Percentiles rank a stretch among this genome's conserved stretches.
These are phyloP conservation scores for Dipteronia sinensis DNA, from an alignment of 345 rosid species.

Conservation along the genomic window DNA sequence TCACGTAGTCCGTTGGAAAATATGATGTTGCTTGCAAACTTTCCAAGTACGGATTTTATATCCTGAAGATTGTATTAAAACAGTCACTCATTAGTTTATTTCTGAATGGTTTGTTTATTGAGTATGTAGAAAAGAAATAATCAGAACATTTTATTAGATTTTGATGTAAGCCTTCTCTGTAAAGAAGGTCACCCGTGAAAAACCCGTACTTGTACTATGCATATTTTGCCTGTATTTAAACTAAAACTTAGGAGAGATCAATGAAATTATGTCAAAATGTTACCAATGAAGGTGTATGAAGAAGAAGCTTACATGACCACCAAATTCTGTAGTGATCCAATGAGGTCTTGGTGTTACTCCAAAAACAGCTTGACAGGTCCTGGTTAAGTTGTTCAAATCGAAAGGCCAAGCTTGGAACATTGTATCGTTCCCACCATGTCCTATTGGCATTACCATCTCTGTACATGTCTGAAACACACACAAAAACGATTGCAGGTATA, in stretches of 20 bases:
- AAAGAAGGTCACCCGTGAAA: no score
- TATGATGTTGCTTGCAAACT: slow-evolving; percentile 56
- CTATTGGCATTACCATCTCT: slow-evolving; percentile 26
- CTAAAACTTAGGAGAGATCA: no score
- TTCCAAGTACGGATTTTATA: slow-evolving; percentile 37
- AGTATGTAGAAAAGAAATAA: background rate
- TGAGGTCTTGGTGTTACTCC: slow-evolving; percentile 20
- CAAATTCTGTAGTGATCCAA: slow-evolving; percentile 36
- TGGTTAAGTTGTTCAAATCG: slow-evolving; percentile 15
- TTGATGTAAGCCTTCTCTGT: no score
- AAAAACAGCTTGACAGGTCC: slow-evolving; percentile 13
- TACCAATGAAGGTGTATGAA: background rate
- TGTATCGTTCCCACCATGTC: slow-evolving; percentile 18
- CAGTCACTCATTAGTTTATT: background rate
- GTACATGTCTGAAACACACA: slow-evolving; percentile 24
- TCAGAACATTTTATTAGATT: no score
- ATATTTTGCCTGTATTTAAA: no score
- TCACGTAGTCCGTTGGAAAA: slow-evolving; percentile 52
- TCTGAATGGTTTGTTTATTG: background rate
- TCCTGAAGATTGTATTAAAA: slow-evolving; percentile 28
- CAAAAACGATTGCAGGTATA: no score
- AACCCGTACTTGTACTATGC: no score
- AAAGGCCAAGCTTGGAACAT: slow-evolving; percentile 31
- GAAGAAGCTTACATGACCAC: slow-evolving; percentile 12
- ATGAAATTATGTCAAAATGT: background rate